phyloP scores from a whole-genome alignment of 2,329 filamentous ascomycete genomes.

The Harringtonia aguacate region DNA sequence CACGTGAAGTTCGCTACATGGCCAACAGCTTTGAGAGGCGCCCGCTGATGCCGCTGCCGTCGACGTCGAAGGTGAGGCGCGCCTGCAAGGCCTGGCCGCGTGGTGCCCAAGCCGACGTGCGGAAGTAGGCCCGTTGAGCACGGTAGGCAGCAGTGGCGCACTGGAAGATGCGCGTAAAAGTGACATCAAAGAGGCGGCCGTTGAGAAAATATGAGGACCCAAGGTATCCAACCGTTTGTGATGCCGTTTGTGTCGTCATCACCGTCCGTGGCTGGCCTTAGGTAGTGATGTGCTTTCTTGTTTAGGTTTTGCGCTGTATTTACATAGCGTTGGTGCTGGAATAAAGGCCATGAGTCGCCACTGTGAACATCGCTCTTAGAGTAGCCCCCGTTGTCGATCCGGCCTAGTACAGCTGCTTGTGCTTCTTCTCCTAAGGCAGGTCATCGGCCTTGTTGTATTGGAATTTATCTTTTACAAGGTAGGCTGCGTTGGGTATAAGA shows the following conservation, averaged over 20 bases:
- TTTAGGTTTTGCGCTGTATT: constrained; percentile 22
- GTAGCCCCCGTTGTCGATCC: constrained; percentile 41
- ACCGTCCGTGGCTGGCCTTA: too few relatives aligned
- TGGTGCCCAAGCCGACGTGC: constrained; percentile 4
- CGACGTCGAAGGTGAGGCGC: too few relatives aligned
- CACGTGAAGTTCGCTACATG: too few relatives aligned
- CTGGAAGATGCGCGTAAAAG: constrained; percentile 27
- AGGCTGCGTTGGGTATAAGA: constrained; percentile 36
- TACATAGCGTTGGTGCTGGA: constrained; percentile 38
- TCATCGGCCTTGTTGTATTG: constrained; percentile 19
- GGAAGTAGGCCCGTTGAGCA: constrained; percentile 10
- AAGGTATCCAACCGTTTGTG: too few relatives aligned
- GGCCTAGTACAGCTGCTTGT: constrained; percentile 43
- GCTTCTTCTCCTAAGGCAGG: constrained; percentile 36
- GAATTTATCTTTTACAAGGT: neutral
- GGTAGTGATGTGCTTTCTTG: constrained; percentile 12
- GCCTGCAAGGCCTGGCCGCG: too few relatives aligned
- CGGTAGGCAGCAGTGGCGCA: constrained; percentile 20
- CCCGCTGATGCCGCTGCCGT: too few relatives aligned
- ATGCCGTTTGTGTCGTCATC: too few relatives aligned
- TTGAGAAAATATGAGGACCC: too few relatives aligned
- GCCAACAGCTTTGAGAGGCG: too few relatives aligned
- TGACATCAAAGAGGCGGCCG: constrained; percentile 17
- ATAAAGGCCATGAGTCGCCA: constrained; percentile 24
- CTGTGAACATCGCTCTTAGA: constrained; percentile 13